Conservation (phyloP, 352 stramenopile species). For the Phytophthora boehmeriae region DNA sequence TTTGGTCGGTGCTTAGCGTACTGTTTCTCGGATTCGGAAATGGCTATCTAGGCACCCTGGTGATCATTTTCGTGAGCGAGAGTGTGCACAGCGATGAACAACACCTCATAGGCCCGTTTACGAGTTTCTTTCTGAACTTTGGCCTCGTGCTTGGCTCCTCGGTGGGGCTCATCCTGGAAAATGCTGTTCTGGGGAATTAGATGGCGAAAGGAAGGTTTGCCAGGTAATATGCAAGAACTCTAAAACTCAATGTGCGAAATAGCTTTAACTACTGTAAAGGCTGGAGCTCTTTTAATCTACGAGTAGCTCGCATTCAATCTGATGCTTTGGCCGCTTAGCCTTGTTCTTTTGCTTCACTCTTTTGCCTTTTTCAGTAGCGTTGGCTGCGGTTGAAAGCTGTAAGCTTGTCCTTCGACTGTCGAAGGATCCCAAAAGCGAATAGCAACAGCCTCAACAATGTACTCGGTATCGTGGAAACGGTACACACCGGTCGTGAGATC, state of each 20-base stretch:
- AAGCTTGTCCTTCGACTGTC: constrained; percentile 25
- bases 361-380: constrained; percentile 42
- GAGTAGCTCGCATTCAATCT: constrained; percentile 5
- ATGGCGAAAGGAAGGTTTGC: neutral
- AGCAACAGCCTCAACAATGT: constrained; percentile 42
- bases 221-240: too few species aligned
- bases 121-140: constrained; percentile 87
- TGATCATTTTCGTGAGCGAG: constrained; percentile 86
- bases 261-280: neutral
- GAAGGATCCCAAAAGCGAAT: constrained; percentile 68
- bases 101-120: constrained; percentile 77
- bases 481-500: constrained; percentile 39
- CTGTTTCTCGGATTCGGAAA: constrained; percentile 76
- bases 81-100: constrained; percentile 74
- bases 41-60: constrained; percentile 79
- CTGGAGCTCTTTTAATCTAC: neutral
- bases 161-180: constrained; percentile 64
- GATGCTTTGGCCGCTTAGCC: constrained; percentile 27
- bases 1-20: constrained; percentile 77
- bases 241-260: neutral
- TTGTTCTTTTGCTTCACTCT: constrained; percentile 36
- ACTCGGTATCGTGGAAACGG: constrained; percentile 38
- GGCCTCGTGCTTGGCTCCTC: constrained; percentile 82
- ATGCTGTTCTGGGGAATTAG: constrained; percentile 54
- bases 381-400: constrained; percentile 47